Base-by-base conservation (phyloP, 805 yeast genomes). In the Candida tallmaniae region DNA sequence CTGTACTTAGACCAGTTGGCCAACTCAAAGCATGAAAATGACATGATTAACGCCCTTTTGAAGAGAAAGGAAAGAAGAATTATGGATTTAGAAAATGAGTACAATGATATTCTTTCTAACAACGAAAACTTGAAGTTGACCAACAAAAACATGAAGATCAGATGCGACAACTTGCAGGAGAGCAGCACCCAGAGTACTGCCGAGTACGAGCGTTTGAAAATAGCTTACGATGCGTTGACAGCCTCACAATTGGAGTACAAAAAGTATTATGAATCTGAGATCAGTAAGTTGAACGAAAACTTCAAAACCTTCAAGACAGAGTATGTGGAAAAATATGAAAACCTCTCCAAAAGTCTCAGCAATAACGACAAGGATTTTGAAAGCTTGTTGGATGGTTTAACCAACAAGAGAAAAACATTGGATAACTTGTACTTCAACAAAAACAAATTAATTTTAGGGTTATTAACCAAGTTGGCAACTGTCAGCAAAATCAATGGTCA, bases 21-120 rank as follows among this genome's bases (percentile, higher is more conserved):
- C 20, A 79, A 78, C 42, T 65, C 83, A 24, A 81, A 81, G 54
- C 89, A 83, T 53, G 90, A 86, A 48, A 80, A 80, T 46, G 88
- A 83, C 43, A 80, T 80, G 63, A 66, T 82, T 27, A 80, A 74
- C 47, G 77, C 87, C 1, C 60, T 83, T 42, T 58, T 85, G 39
- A 76, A 73, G 41, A 64, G 94, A 34, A 83, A 83, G 48, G 87
- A 83, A 46, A 67, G 89, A 33, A 65, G 85, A 34, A 72, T 83
- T 17, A 48, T 62, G 20, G 90, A 82, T 44, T 58, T 84, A 46
- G 95, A 86, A 52, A 62, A 58, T 26, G 77, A 76, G 44, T 55
- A 72, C 37, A 67, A 68, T 35, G 76, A 72, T 15, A 46, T 73
- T n/a, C 47, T 62, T 27, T 62, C 74, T 6, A 52, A 58, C 14